phyloP scores from a whole-genome alignment of 768 basidiomycete species.

The Collybiopsis confluens region DNA sequence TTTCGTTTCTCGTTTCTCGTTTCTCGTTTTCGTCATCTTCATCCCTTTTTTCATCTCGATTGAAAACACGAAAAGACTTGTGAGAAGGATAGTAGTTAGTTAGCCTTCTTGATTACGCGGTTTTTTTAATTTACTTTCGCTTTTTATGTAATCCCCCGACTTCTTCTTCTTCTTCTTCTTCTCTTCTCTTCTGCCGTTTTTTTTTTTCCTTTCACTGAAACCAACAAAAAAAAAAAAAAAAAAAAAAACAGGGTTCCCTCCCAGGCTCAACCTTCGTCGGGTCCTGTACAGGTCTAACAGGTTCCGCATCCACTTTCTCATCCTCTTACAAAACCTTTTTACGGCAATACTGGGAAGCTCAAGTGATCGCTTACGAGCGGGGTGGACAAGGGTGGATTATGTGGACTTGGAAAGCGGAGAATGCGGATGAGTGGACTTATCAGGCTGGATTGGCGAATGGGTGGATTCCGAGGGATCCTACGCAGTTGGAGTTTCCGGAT shows the following conservation, averaged over 20 bases:
- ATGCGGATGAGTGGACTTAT: slow-evolving; percentile 88
- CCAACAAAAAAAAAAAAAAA: no score
- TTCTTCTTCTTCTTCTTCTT: neutral
- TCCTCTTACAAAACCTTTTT: slow-evolving; percentile 78
- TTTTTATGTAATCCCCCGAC: neutral
- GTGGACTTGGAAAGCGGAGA: slow-evolving; percentile 85
- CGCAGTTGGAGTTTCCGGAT: slow-evolving; percentile 47
- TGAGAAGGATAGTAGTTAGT: no score
- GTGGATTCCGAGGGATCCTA: slow-evolving; percentile 74
- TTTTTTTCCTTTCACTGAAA: neutral
- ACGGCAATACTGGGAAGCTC: slow-evolving; percentile 80
- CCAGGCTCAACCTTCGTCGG: slow-evolving; percentile 68
- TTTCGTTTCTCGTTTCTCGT: no score
- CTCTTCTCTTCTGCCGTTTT: neutral
- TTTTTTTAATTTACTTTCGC: no score
- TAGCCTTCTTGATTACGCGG: no score
- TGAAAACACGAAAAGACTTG: no score
- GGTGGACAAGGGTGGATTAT: slow-evolving; percentile 64
- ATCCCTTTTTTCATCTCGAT: no score
- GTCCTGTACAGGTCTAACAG: slow-evolving; percentile 70
- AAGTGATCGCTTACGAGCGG: slow-evolving; percentile 69
- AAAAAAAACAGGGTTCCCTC: slow-evolving; percentile 38
- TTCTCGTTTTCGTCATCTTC: no score
- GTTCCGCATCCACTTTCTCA: slow-evolving; percentile 69
- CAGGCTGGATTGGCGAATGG: slow-evolving; percentile 66